phyloP scores from a whole-genome alignment of 345 rosid species.

The Melaleuca alternifolia region DNA sequence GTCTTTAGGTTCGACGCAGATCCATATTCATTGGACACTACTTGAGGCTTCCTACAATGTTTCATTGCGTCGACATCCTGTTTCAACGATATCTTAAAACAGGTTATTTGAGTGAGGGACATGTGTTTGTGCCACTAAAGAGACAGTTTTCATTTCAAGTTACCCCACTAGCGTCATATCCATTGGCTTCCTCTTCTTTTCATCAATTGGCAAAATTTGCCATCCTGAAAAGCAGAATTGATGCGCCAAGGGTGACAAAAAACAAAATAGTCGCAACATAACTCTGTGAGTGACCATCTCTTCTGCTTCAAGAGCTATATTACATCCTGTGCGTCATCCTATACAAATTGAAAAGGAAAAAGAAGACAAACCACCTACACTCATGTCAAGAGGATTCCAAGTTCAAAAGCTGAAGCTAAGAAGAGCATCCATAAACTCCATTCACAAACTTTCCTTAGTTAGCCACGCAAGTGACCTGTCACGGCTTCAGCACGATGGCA shows the following conservation, averaged over 20 bases:
- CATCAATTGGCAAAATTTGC: background rate
- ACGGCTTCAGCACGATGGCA: constrained; percentile 12
- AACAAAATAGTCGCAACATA: background rate
- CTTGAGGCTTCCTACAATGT: background rate
- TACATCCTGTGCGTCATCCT: constrained; percentile 20
- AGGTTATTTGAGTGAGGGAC: background rate
- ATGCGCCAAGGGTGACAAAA: background rate
- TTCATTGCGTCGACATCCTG: background rate
- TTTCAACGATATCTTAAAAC: background rate
- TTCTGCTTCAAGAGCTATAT: background rate
- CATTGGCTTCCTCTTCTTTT: background rate
- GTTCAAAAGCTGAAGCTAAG: constrained; percentile 10
- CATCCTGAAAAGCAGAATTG: background rate
- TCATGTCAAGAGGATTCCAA: constrained; percentile 20
- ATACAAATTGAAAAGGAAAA: constrained; percentile 18
- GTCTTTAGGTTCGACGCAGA: background rate
- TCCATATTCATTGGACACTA: background rate
- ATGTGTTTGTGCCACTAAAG: background rate
- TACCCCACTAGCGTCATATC: background rate
- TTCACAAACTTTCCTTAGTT: constrained; percentile 19
- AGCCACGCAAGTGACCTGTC: background rate
- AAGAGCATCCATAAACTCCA: constrained; percentile 32
- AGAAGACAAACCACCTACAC: constrained; percentile 12
- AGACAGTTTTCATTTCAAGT: background rate
- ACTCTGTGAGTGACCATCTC: background rate